Percentiles rank a stretch among this genome's conserved stretches.
These are phyloP conservation scores for Dictyostelium purpureum DNA, from an alignment of 78 protist species.

Conservation along the genomic window DNA sequence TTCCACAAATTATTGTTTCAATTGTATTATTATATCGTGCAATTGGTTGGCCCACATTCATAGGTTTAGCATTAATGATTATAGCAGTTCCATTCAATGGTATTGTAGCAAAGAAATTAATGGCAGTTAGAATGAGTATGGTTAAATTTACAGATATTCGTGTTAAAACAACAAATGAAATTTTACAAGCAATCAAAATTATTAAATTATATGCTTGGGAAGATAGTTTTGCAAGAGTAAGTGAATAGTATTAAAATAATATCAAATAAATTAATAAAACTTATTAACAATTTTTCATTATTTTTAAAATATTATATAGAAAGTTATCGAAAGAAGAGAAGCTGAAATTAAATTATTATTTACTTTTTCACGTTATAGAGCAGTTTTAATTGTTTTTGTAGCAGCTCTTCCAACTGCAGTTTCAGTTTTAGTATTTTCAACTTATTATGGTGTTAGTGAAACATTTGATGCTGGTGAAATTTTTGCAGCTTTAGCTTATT, in stretches of 20 bases:
- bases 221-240: slow-evolving; percentile 35
- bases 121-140: background rate
- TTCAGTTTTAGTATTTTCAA: slow-evolving; percentile 35
- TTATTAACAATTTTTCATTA: too few relatives aligned
- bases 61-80: slow-evolving; percentile 41
- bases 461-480: slow-evolving; percentile 82
- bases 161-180: slow-evolving; percentile 84
- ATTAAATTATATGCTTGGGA: slow-evolving; percentile 96
- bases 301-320: background rate
- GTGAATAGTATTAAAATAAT: background rate
- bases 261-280: background rate
- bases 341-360: slow-evolving; percentile 41
- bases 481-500: slow-evolving; percentile 87
- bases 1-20: slow-evolving; percentile 78
- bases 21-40: slow-evolving; percentile 43
- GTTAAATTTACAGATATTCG: slow-evolving; percentile 59
- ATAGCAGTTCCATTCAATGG: slow-evolving; percentile 59
- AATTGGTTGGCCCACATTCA: slow-evolving; percentile 70
- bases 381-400: slow-evolving; percentile 15
- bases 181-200: slow-evolving; percentile 82
- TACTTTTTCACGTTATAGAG: slow-evolving; percentile 15
- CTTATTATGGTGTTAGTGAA: slow-evolving; percentile 1
- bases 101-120: slow-evolving; percentile 24
- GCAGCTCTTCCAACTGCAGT: slow-evolving; percentile 52
- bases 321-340: slow-evolving; percentile 15